Base-by-base conservation (phyloP, 208 protist genomes). In the Leishmania major region DNA sequence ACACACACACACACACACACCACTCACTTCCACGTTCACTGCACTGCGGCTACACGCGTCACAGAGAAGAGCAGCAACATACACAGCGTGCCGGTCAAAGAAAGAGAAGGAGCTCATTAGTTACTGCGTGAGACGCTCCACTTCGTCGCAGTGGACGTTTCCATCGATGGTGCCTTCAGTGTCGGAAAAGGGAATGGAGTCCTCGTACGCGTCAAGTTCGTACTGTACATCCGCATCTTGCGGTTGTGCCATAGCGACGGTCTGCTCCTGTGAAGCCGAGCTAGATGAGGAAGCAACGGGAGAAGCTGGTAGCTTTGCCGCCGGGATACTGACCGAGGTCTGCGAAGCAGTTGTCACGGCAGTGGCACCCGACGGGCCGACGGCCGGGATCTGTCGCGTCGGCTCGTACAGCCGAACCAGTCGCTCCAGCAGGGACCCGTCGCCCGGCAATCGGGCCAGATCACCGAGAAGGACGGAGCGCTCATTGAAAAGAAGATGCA, bases 151-250 rank as follows among this genome's bases (percentile, higher is more conserved):
- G 8, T 77, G 43, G 5, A 43, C 22, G 2, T 28, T 25, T 28
- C 70, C 71, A 5, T 90, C 79, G 8, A 93, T 45, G 6, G 60
- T 19, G 0, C 79, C 88, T 19, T 88, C 86, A 0, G 71, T 75
- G 57, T 93, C 88, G 22, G 88, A 92, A 81, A 92, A 96, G 5
- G 80, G 57, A 31, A 96, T 77, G 47, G 93, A 96, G 37, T 90
- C 84, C 66, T 96, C 91, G 70, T 94, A 94, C 57, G 75, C 79
- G 7, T 90, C 81, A 11, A 93, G 67, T 28, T 81, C 90, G 81
- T 91, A 77, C 15, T 72, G 49, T 47, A 77, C 73, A 70, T 80
- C 75, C 22, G 81, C 47, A 64, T 80, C 55, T 15, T 43, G 13
- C 37, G 75, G 57, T 10, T 35, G 40, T 69, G 55, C 53, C n/a